Evolutionary conservation across 2,329 filamentous ascomycete genomes (phyloP), one percentile per base, ranked within the genome.

Genomic region (Penicillium sp.): DNA sequence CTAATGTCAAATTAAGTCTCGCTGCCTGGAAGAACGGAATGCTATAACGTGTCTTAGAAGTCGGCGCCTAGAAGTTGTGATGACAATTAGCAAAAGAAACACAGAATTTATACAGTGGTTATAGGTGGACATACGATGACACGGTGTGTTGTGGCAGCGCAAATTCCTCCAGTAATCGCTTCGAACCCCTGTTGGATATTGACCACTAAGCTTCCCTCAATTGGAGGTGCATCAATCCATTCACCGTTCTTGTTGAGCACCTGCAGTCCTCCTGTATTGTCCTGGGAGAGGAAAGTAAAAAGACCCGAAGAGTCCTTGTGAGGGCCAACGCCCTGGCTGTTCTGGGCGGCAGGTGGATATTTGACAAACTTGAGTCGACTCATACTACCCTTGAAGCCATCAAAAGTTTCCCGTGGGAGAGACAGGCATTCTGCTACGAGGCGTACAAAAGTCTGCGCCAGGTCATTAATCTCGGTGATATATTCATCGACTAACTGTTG

Each of bases 1-100:
- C 78, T 45, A 83, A 77, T 64, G 67, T 83, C 73, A 70, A 78
- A 75, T 70, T 67, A 51, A 72, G 53, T 10, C 78, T 77, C 32
- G 83, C 79, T 4, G 78, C 79, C 34, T 82, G 79, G 67, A 84
- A 84, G 66, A 82, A 84, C 0, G 81, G 80, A 14, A 84, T 78
- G 36, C 78, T 81, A 57, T 73, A 73, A 47, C 71, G 56, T 0
- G 66, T 72, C 29, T 53, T 60, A 1, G 56, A 59, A 0, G 65
- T 72, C 0, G 70, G 70, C 0, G 70, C 68, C 70, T 71, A 11
- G 0, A 72, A 74, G 32, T n/a, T n/a, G n/a, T 74, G 64, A 7
- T 44, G 18, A 42, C 2, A 1, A 10, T 29, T 35, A 53, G 44
- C n/a, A 27, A 8, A n/a, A n/a, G n/a, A n/a, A n/a, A n/a, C n/a